Evolutionary conservation across 495 filamentous ascomycete genomes (phyloP).

Genomic region (Xylaria castorea): DNA sequence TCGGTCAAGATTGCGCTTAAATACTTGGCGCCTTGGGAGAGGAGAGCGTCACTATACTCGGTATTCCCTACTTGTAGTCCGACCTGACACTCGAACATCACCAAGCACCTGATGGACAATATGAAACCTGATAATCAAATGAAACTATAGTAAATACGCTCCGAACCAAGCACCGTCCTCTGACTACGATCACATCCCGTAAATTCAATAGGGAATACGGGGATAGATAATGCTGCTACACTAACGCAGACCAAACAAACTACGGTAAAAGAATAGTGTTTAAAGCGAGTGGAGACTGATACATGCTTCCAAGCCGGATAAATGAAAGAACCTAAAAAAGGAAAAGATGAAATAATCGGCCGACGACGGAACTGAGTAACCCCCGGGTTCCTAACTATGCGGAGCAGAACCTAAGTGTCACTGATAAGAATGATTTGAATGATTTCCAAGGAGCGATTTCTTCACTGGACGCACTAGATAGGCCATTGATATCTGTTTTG

Average conservation of each 20-base stretch:
- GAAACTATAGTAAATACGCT: background rate
- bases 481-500: background rate
- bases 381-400: background rate
- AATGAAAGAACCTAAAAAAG: background rate
- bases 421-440: background rate
- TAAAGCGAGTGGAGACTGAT: background rate
- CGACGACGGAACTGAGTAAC: background rate
- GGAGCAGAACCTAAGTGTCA: background rate
- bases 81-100: background rate
- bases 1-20: background rate
- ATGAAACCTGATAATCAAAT: background rate
- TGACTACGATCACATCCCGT: too few species aligned
- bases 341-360: background rate
- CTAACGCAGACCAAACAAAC: too few species aligned
- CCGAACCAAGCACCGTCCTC: too few species aligned
- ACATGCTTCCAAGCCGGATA: background rate
- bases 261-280: too few species aligned
- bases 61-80: background rate
- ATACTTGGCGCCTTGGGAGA: background rate
- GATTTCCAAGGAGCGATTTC: background rate
- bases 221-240: too few species aligned
- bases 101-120: background rate
- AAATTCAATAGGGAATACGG: too few species aligned
- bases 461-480: background rate
- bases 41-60: background rate